Evolutionary conservation across 1,139 yeast genomes (phyloP).

Genomic region (Arxiozyma slooffiae): DNA sequence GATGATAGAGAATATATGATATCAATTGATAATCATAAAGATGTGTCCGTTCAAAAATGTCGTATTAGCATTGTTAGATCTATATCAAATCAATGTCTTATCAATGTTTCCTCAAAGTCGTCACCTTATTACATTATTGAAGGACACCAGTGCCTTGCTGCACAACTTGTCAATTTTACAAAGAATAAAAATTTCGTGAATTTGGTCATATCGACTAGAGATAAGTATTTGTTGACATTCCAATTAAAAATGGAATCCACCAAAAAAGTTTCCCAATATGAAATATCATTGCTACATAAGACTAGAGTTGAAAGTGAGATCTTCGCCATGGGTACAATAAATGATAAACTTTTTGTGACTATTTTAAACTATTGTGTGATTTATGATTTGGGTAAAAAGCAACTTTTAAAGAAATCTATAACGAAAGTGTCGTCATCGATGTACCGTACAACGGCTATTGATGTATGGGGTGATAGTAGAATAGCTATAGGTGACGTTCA

Average conservation of each 20-base stretch:
- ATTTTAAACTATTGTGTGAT: slow-evolving; percentile 45
- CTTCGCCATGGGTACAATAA: slow-evolving; percentile 44
- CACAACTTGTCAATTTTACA: slow-evolving; percentile 17
- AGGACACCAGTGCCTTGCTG: slow-evolving; percentile 10
- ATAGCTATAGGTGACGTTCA: slow-evolving; percentile 60
- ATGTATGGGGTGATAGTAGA: slow-evolving; percentile 44
- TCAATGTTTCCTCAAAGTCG: slow-evolving; percentile 5
- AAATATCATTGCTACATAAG: slow-evolving; percentile 46
- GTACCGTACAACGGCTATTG: slow-evolving; percentile 42
- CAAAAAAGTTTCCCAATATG: slow-evolving; percentile 8
- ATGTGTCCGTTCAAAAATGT: not conserved
- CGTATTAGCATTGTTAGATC: not conserved
- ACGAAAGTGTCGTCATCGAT: slow-evolving; percentile 33
- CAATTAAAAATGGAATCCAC: slow-evolving; percentile 12
- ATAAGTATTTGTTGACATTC: slow-evolving; percentile 14
- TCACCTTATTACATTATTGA: not conserved
- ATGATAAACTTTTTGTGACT: slow-evolving; percentile 56
- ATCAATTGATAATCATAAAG: slow-evolving; percentile 6
- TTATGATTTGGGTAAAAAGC: slow-evolving; percentile 71
- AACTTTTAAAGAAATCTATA: slow-evolving; percentile 57
- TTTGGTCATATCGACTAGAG: slow-evolving; percentile 37
- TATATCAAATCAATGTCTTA: slow-evolving; percentile 1
- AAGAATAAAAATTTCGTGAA: slow-evolving; percentile 11
- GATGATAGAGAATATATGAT: not conserved
- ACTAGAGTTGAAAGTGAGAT: slow-evolving; percentile 49